Conservation (phyloP, 306 rosid species). For the Hippophae gyantsensis region DNA sequence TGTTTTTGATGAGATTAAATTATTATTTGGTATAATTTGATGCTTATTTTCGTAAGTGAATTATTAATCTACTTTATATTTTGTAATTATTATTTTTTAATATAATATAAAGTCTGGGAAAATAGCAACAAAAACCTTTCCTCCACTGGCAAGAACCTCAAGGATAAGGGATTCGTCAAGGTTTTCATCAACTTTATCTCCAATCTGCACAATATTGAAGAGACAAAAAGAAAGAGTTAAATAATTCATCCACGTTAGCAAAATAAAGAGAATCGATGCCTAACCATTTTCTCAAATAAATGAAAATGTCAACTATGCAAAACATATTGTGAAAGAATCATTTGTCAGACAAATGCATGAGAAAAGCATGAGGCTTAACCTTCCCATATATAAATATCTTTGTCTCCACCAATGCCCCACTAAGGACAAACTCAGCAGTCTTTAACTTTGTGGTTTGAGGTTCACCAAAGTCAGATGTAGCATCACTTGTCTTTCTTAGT, state of each 20-base stretch:
- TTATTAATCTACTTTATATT: too few species aligned
- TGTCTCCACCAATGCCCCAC: conserved; percentile 71
- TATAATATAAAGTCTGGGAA: not conserved
- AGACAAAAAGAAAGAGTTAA: not conserved
- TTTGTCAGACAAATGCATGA: conserved; percentile 1
- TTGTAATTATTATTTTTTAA: not conserved
- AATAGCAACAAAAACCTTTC: conserved; percentile 51
- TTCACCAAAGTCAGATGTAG: conserved; percentile 28
- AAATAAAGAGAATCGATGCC: too few species aligned
- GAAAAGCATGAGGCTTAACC: conserved; percentile 36
- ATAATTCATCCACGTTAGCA: too few species aligned
- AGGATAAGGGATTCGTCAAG: conserved; percentile 63
- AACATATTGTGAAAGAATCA: not conserved
- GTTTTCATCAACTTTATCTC: conserved; percentile 38
- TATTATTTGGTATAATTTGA: too few species aligned
- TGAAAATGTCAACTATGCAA: too few species aligned
- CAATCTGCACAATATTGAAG: conserved; percentile 39
- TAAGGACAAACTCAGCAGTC: conserved; percentile 71
- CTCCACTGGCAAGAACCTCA: conserved; percentile 81
- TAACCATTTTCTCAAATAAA: too few species aligned
- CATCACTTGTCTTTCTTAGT: conserved; percentile 34
- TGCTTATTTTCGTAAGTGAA: too few species aligned
- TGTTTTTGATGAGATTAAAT: too few species aligned
- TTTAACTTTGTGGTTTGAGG: conserved; percentile 30
- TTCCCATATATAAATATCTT: conserved; percentile 78